Evolutionary conservation across 305 asterid genomes (phyloP).

Genomic region (Fraxinus velutina): DNA sequence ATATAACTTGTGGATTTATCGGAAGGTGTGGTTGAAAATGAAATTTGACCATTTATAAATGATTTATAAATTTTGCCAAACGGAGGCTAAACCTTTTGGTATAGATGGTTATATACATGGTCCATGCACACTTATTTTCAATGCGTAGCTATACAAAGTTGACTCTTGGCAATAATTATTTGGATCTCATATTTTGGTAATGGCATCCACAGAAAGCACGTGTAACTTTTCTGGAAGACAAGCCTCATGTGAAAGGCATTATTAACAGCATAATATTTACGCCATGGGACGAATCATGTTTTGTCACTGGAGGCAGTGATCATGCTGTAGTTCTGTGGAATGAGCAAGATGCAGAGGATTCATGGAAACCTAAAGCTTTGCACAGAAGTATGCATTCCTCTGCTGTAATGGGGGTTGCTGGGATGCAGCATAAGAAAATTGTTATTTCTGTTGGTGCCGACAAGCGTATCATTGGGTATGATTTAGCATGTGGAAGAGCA

Average conservation of each 20-base stretch:
- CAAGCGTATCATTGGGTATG: conserved; percentile 69
- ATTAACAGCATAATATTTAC: conserved; percentile 79
- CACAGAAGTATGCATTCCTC: conserved; percentile 69
- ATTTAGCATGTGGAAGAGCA: conserved; percentile 47
- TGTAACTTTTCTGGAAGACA: conserved; percentile 60
- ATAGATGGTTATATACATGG: background rate
- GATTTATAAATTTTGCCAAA: background rate
- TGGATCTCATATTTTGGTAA: conserved; percentile 16
- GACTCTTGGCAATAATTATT: conserved; percentile 4
- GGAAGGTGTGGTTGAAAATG: background rate
- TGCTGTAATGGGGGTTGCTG: conserved; percentile 95
- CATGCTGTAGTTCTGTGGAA: conserved; percentile 86
- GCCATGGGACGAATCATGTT: conserved; percentile 80
- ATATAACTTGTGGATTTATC: background rate
- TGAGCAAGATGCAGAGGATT: conserved; percentile 53
- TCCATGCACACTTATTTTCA: background rate
- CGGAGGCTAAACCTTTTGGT: background rate
- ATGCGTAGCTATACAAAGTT: background rate
- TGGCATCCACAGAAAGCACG: conserved; percentile 43
- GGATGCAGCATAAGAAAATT: conserved; percentile 69
- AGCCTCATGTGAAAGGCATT: conserved; percentile 78
- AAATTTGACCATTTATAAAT: background rate
- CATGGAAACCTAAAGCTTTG: conserved; percentile 63
- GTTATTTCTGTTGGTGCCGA: conserved; percentile 90
- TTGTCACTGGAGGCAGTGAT: conserved; percentile 88